Conservation (phyloP, 306 rosid species). For the Lathyrus sativus region DNA sequence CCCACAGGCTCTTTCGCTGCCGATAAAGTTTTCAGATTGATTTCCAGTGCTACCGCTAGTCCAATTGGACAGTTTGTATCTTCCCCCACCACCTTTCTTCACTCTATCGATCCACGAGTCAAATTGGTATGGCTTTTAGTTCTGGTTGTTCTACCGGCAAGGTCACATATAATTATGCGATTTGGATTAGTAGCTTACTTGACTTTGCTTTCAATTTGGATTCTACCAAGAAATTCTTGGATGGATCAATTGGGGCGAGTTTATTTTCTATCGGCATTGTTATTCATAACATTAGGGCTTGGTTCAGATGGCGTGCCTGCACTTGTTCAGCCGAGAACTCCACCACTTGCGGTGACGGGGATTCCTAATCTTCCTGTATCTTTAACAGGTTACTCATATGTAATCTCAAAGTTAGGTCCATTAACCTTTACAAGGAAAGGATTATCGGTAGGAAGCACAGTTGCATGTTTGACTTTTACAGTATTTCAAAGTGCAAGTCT, state of each 20-base stretch:
- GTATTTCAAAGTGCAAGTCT: too few species aligned
- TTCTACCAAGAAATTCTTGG: constrained; percentile 77
- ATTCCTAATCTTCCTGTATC: constrained; percentile 77
- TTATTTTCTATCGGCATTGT: constrained; percentile 75
- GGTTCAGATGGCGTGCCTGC: too few species aligned
- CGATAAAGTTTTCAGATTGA: constrained; percentile 72
- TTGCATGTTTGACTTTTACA: constrained; percentile 84
- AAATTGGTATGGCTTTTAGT: constrained; percentile 98
- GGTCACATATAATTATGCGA: constrained; percentile 67
- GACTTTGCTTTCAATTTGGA: constrained; percentile 65
- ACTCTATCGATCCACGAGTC: too few species aligned
- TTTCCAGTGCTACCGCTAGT: too few species aligned
- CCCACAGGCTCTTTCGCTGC: constrained; percentile 68
- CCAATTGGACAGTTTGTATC: too few species aligned
- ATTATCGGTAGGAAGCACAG: constrained; percentile 85
- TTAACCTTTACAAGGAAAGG: constrained; percentile 88
- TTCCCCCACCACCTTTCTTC: too few species aligned
- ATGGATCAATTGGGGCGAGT: constrained; percentile 90
- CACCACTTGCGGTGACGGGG: too few species aligned
- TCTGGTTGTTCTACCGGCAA: constrained; percentile 86
- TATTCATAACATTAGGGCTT: too few species aligned
- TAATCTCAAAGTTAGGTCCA: constrained; percentile 81
- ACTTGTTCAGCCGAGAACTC: too few species aligned
- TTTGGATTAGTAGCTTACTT: constrained; percentile 82
- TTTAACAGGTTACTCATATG: constrained; percentile 78